Conservation (phyloP, 441 rosid species). For the Euphorbia celastroides region DNA sequence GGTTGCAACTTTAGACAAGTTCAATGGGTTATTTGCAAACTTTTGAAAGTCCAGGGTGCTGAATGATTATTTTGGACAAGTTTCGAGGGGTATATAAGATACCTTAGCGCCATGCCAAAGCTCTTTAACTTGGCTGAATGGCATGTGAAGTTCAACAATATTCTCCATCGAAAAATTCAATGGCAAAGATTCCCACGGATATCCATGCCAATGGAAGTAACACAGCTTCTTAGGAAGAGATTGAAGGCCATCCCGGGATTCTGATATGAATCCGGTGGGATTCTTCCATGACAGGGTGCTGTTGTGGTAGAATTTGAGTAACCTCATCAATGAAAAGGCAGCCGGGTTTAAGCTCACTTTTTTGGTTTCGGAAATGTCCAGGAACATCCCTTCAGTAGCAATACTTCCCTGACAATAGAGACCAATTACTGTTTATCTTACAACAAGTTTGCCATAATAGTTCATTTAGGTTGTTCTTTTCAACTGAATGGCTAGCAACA, state of each 20-base stretch:
- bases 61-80: no score
- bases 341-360: slow-evolving; percentile 6
- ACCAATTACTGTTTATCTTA: background rate
- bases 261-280: slow-evolving; percentile 18
- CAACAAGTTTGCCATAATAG: background rate
- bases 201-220: slow-evolving; percentile 26
- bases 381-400: slow-evolving; percentile 22
- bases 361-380: slow-evolving; percentile 7
- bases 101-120: slow-evolving; percentile 19
- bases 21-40: no score
- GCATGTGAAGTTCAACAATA: slow-evolving; percentile 23
- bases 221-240: slow-evolving; percentile 23
- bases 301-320: slow-evolving; percentile 21
- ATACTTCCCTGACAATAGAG: slow-evolving; percentile 15
- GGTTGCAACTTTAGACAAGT: no score
- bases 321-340: slow-evolving; percentile 26
- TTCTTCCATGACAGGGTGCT: slow-evolving; percentile 15
- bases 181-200: slow-evolving; percentile 22
- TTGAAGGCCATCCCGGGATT: slow-evolving; percentile 12
- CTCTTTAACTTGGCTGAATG: slow-evolving; percentile 17
- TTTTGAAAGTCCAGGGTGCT: no score
- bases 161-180: slow-evolving; percentile 18
- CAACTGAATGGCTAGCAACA: no score
- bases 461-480: background rate
- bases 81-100: no score